Evolutionary conservation across 768 basidiomycete species (phyloP), one percentile per base, ranked within the genome.

Genomic region (Tricholoma sp.): DNA sequence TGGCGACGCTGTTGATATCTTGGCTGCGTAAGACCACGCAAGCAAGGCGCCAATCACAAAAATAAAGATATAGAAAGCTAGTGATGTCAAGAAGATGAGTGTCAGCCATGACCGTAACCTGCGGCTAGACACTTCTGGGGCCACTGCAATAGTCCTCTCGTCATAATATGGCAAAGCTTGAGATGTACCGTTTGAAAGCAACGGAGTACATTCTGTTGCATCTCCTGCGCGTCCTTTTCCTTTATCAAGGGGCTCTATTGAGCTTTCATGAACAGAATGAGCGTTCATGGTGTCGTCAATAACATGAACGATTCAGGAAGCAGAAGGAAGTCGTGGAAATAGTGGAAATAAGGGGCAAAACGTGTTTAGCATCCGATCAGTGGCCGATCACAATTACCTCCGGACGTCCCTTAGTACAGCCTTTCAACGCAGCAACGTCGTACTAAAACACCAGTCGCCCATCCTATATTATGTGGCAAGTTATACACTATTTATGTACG

Each of bases 11-110:
- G 70, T 67, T 12, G 82, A 77, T 0, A 80, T 81, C 31, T 76
- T 76, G 16, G 85, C 74, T 18, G 84, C 82, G 62, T 89, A 91
- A 3, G 84, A 83, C 74, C 82, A 88, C 5, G 82, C 85, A 8
- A 89, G 71, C 16, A 88, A 63, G 3, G 72, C 76, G 9, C 83
- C 46, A 3, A 77, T 51, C 12, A 79, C 63, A 37, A 83, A 73
- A 3, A 75, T 29, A 18, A 81, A 22, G 41, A 85, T 63, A 60
- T 79, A 83, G 47, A 84, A 32, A 27, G 71, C 72, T 5, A 89
- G 71, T 0, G 87, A 80, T 32, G 72, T 65, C n/a, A 84, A 64
- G 68, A 90, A 90, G 56, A 89, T 78, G 46, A 66, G 66, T 0
- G 70, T 67, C 8, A 83, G 71, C 52, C 69, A 72, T 22, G 72